Evolutionary conservation across 1,284 basidiomycete genomes (phyloP).

Genomic region (Nidula niveotomentosa): DNA sequence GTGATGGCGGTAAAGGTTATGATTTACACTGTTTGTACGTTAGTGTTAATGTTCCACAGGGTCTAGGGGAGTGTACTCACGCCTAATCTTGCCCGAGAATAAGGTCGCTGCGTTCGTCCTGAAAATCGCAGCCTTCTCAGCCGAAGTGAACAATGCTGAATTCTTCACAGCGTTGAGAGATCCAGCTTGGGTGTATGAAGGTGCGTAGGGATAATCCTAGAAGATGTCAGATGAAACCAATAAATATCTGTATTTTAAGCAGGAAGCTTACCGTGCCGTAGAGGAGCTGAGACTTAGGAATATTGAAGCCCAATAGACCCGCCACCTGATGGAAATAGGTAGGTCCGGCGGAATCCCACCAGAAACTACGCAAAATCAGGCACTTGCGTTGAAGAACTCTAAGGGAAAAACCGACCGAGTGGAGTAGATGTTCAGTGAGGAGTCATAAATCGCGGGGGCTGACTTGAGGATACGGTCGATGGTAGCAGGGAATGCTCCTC

Average conservation of each 20-base stretch:
- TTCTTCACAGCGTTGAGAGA: constrained; percentile 20
- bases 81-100: constrained; percentile 19
- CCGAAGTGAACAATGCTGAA: constrained; percentile 16
- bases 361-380: constrained; percentile 20
- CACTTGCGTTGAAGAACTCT: too few relatives aligned
- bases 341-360: constrained; percentile 35
- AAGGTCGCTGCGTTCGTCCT: constrained; percentile 18
- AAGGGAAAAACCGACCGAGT: constrained; percentile 14
- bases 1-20: too few relatives aligned
- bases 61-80: constrained; percentile 1
- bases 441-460: constrained; percentile 23
- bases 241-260: too few relatives aligned
- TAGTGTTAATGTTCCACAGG: background rate
- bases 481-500: constrained; percentile 30
- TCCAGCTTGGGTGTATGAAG: constrained; percentile 18
- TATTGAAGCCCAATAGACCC: constrained; percentile 26
- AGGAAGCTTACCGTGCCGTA: constrained; percentile 27
- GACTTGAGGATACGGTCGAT: constrained; percentile 31
- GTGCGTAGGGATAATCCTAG: constrained; percentile 28
- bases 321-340: constrained; percentile 31
- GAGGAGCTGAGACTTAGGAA: constrained; percentile 26
- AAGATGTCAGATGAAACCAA: background rate
- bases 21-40: background rate
- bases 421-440: constrained; percentile 24
- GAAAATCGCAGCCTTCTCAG: constrained; percentile 20